phyloP scores from a whole-genome alignment of 352 stramenopile genomes.

The Globisporangium takayamanum region DNA sequence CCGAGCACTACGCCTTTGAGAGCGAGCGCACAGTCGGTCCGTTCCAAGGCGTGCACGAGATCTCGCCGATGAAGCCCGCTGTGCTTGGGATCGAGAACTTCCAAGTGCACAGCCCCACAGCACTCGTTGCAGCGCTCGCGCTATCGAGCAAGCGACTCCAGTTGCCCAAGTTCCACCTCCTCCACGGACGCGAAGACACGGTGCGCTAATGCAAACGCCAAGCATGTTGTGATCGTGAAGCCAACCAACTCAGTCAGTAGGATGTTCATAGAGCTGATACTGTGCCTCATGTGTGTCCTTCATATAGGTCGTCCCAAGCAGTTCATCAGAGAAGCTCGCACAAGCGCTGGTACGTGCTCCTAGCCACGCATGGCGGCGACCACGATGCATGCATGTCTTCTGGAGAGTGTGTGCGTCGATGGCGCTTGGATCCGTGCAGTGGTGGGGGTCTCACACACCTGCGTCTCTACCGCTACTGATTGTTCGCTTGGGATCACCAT shows the following conservation, averaged over 20 bases:
- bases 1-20: slow-evolving; percentile 70
- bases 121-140: slow-evolving; percentile 23
- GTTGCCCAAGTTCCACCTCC: slow-evolving; percentile 45
- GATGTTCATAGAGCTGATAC: neutral
- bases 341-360: slow-evolving; percentile 30
- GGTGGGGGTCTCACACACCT: no score
- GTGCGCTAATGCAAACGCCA: slow-evolving; percentile 12
- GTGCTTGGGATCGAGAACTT: slow-evolving; percentile 63
- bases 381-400: no score
- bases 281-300: neutral
- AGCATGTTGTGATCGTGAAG: neutral
- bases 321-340: slow-evolving; percentile 51
- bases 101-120: slow-evolving; percentile 38
- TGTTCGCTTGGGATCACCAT: no score
- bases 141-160: slow-evolving; percentile 23
- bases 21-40: slow-evolving; percentile 45
- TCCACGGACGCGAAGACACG: slow-evolving; percentile 50
- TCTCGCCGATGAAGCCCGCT: slow-evolving; percentile 72
- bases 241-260: no score
- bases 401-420: neutral
- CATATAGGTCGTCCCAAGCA: slow-evolving; percentile 42
- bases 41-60: slow-evolving; percentile 58
- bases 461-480: no score
- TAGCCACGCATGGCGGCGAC: neutral
- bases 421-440: neutral